Conservation (phyloP, 306 rosid species). For the Rubus idaeus region DNA sequence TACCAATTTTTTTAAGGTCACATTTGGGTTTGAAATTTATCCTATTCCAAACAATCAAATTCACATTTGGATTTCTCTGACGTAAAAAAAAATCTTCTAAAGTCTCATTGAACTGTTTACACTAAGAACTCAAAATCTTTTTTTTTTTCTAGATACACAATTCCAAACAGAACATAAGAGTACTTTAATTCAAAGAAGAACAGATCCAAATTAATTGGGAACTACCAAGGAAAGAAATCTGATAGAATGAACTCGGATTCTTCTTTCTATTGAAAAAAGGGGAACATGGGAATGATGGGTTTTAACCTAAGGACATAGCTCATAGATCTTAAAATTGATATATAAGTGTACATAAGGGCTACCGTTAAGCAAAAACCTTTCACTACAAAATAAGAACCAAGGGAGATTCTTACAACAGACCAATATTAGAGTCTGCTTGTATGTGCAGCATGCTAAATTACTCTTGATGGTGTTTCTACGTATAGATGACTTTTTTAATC, state of each 20-base stretch:
- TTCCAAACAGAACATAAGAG: not conserved
- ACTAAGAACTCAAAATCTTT: not conserved
- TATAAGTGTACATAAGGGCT: not conserved
- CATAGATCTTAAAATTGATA: too few species aligned
- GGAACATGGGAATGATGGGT: not conserved
- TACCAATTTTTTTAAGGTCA: not conserved
- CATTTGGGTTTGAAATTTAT: not conserved
- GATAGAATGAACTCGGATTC: not conserved
- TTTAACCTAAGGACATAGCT: not conserved
- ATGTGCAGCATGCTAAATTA: not conserved
- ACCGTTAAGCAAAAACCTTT: too few species aligned
- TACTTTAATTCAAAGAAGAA: not conserved
- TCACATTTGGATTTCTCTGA: not conserved
- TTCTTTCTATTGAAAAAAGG: not conserved
- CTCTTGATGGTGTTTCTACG: not conserved
- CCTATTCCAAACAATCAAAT: not conserved
- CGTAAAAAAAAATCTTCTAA: not conserved
- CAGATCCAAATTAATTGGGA: not conserved
- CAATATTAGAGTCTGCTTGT: not conserved
- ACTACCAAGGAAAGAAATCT: not conserved
- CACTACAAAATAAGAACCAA: too few species aligned
- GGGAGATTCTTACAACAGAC: not conserved
- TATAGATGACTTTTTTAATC: not conserved
- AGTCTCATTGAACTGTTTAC: not conserved
- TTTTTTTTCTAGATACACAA: not conserved